phyloP scores from a whole-genome alignment of 1,139 yeast species.

The Lodderomyces metapsilosis region DNA sequence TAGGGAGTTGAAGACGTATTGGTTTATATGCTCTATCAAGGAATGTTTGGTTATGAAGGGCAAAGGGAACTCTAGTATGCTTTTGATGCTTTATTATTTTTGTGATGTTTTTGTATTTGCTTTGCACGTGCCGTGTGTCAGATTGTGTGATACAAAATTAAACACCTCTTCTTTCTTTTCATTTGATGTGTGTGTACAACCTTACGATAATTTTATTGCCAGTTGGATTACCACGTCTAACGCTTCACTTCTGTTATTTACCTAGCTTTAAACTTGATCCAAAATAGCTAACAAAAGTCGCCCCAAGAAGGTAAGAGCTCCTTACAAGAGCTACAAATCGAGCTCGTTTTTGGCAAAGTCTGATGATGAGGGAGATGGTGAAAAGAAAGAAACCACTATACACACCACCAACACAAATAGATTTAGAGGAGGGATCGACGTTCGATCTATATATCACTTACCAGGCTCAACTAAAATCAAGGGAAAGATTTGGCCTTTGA shows the following conservation, averaged over 20 bases:
- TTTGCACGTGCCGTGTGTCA: background rate
- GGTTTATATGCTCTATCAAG: too few relatives aligned
- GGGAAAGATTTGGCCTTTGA: slow-evolving; percentile 42
- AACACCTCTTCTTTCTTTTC: background rate
- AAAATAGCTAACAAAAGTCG: slow-evolving; percentile 82
- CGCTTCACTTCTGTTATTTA: too few relatives aligned
- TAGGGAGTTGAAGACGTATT: too few relatives aligned
- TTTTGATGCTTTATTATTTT: background rate
- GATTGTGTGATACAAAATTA: too few relatives aligned
- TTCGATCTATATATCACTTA: slow-evolving; percentile 38
- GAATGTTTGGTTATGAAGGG: too few relatives aligned
- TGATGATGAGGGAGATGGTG: slow-evolving; percentile 27
- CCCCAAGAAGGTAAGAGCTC: slow-evolving; percentile 75
- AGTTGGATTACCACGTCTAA: too few relatives aligned
- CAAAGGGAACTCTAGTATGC: too few relatives aligned
- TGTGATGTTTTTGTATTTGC: background rate
- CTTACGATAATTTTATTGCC: too few relatives aligned
- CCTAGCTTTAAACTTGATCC: slow-evolving; percentile 14
- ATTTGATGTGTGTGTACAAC: too few relatives aligned
- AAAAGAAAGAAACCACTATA: slow-evolving; percentile 14
- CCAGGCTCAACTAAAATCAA: slow-evolving; percentile 20
- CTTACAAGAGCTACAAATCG: slow-evolving; percentile 71
- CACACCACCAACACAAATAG: slow-evolving; percentile 25
- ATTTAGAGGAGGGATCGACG: slow-evolving; percentile 29
- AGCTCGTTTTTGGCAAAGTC: slow-evolving; percentile 33